Base-by-base conservation (phyloP, 176 grass and related monocot genomes). In the Avena sativa region DNA sequence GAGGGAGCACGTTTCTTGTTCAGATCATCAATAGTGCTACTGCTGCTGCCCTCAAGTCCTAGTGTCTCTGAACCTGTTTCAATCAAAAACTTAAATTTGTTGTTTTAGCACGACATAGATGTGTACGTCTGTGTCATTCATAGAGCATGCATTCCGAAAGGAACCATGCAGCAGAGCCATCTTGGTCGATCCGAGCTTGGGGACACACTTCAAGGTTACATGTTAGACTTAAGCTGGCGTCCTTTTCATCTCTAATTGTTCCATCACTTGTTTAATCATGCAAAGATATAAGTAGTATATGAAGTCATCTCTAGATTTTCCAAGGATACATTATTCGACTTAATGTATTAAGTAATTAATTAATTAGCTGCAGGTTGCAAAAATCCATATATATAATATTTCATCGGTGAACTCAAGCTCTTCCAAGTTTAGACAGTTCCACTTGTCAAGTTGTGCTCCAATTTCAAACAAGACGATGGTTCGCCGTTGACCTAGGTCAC, bases 141-240 rank as follows among this genome's bases (percentile, higher is more conserved):
- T 70, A 17, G 66, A 76, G 25, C 23, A 53, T 76, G 48, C 47
- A 52, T 76, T 52, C 48, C 20, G 74, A 55, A 76, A 34, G 49
- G 49, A 12, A 76, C 73, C 49, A 6, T 76, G 48, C 72, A 51
- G 63, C 72, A 28, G 70, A 14, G 44, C 71, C n/a, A 46, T 74
- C 23, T 73, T 51, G 12, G 15, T 26, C n/a, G 19, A 50, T 40
- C 38, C 38, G 38, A 40, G 38, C 38, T 38, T 38, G 36, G 25
- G 74, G 14, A 55, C 46, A 74, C 8, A 6, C 49, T 52, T 76
- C 14, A 19, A 0, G 49, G 50, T 17, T 19, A 55, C 74, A 32
- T 34, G 50, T 56, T 19, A 55, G 49, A 55, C 25, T 76, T 36
- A 34, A 36, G 74, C 25, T 2, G 44, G 9, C 44, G 44, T 47